phyloP scores from a whole-genome alignment of 768 basidiomycete species.

The Podaxis rugospora region DNA sequence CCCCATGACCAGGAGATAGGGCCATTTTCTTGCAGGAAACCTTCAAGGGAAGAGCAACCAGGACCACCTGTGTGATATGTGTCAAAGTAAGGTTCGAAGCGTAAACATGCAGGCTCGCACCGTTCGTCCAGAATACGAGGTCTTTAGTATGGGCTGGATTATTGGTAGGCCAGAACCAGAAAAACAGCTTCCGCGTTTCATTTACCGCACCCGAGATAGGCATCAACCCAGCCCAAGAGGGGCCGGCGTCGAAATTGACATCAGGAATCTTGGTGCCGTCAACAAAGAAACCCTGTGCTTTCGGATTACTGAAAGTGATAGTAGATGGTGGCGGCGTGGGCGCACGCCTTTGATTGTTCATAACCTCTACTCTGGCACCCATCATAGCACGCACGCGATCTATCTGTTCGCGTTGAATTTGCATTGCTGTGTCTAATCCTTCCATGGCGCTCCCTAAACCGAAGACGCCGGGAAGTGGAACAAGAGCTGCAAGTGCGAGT shows the following conservation, averaged over 20 bases:
- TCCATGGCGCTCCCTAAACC: slow-evolving; percentile 26
- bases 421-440: slow-evolving; percentile 38
- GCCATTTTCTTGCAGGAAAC: slow-evolving; percentile 74
- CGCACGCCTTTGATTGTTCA: slow-evolving; percentile 5
- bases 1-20: slow-evolving; percentile 66
- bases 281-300: slow-evolving; percentile 59
- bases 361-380: slow-evolving; percentile 18
- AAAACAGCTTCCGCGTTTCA: slow-evolving; percentile 76
- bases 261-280: slow-evolving; percentile 61
- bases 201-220: slow-evolving; percentile 58
- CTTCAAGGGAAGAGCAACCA: slow-evolving; percentile 72
- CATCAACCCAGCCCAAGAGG: slow-evolving; percentile 70
- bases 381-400: slow-evolving; percentile 34
- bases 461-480: slow-evolving; percentile 14
- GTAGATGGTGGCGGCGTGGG: slow-evolving; percentile 20
- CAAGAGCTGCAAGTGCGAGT: slow-evolving; percentile 15
- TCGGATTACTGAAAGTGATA: slow-evolving; percentile 61
- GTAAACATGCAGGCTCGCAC: slow-evolving; percentile 34
- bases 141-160: slow-evolving; percentile 68
- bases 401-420: slow-evolving; percentile 44
- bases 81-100: slow-evolving; percentile 13
- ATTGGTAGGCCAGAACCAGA: slow-evolving; percentile 83
- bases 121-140: slow-evolving; percentile 67
- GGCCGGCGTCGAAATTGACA: slow-evolving; percentile 70
- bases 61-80: slow-evolving; percentile 70